Base-by-base conservation (phyloP, 2,329 filamentous ascomycete genomes). In the Trichoderma gracile region DNA sequence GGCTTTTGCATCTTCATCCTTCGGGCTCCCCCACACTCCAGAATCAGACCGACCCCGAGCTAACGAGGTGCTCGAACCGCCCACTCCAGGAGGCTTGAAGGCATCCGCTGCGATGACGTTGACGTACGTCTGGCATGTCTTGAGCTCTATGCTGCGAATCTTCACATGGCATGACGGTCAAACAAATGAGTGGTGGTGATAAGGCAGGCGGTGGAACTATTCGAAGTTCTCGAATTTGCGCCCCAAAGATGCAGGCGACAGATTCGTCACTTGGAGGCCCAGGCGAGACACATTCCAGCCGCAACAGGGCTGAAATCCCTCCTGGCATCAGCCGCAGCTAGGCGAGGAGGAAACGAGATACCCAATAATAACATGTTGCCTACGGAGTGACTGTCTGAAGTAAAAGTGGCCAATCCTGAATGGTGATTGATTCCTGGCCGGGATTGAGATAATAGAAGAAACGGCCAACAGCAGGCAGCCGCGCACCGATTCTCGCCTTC, bases 81-180 rank as follows among this genome's bases (percentile, higher is more conserved):
- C 62, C 33, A 10, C 33, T 38, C 33, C 47, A 42, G 30, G 63
- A 56, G 60, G 43, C 60, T 56, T 43, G 52, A 46, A 64, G 55
- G 63, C 63, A 59, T 64, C 63, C 47, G 42, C 63, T 46, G 25
- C 15, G 55, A 64, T 64, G 63, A 64, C 63, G 63, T 64, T 64
- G 61, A 64, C 61, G 54, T 58, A 47, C 46, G 45, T 50, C 57
- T 50, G 42, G 55, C 43, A 27, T 45, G 54, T 38, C 27, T 33
- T 33, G 27, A 21, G n/a, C 30, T 38, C 25, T 55, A 14, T 27
- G 9, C 21, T 49, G 43, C n/a, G n/a, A 17, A 43, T 40, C 55
- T 64, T 59, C 55, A 59, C 55, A 64, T 64, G 56, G 55, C 42
- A 30, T 38, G 46, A 53, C 59, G 49, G 56, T 9, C 1, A 30